Percentiles rank a stretch among this genome's conserved stretches.
phyloP scores from a whole-genome alignment of 1,139 yeast genomes.

The Geotrichum australiense region DNA sequence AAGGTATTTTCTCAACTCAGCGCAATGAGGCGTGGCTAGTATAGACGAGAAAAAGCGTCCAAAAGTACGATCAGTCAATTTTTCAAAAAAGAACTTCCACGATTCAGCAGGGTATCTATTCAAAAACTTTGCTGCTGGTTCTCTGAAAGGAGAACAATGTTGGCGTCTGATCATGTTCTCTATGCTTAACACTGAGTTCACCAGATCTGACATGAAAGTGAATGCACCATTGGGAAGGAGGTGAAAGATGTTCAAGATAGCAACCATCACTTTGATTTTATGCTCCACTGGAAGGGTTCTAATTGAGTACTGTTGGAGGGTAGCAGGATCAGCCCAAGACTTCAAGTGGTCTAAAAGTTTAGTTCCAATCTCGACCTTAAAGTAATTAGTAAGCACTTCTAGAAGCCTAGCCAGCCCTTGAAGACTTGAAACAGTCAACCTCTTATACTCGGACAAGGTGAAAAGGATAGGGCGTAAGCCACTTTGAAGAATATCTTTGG shows the following conservation, averaged over 20 bases:
- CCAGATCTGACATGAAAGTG: slow-evolving; percentile 82
- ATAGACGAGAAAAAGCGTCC: slow-evolving; percentile 61
- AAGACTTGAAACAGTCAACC: slow-evolving; percentile 79
- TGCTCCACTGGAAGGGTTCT: slow-evolving; percentile 74
- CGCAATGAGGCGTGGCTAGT: slow-evolving; percentile 53
- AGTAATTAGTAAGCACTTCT: slow-evolving; percentile 82
- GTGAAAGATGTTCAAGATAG: slow-evolving; percentile 87
- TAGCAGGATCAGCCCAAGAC: slow-evolving; percentile 92
- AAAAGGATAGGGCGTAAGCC: slow-evolving; percentile 93
- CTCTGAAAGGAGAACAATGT: slow-evolving; percentile 81
- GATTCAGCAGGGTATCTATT: slow-evolving; percentile 77
- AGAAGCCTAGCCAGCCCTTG: slow-evolving; percentile 85
- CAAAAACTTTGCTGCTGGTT: slow-evolving; percentile 83
- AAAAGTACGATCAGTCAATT: slow-evolving; percentile 58
- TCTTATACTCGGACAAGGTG: slow-evolving; percentile 90
- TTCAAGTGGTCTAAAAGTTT: slow-evolving; percentile 86
- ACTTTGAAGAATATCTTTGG: slow-evolving; percentile 86
- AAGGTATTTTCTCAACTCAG: slow-evolving; percentile 48
- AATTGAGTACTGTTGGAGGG: slow-evolving; percentile 61
- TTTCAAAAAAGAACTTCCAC: slow-evolving; percentile 59
- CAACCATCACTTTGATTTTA: slow-evolving; percentile 79
- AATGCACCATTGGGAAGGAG: slow-evolving; percentile 87
- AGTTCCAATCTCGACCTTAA: slow-evolving; percentile 93
- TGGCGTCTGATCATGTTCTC: slow-evolving; percentile 84
- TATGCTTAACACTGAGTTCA: slow-evolving; percentile 64